These are phyloP conservation scores for Diplodia intermedia DNA, from an alignment of 2,329 filamentous ascomycete genomes.

Conservation along the genomic window DNA sequence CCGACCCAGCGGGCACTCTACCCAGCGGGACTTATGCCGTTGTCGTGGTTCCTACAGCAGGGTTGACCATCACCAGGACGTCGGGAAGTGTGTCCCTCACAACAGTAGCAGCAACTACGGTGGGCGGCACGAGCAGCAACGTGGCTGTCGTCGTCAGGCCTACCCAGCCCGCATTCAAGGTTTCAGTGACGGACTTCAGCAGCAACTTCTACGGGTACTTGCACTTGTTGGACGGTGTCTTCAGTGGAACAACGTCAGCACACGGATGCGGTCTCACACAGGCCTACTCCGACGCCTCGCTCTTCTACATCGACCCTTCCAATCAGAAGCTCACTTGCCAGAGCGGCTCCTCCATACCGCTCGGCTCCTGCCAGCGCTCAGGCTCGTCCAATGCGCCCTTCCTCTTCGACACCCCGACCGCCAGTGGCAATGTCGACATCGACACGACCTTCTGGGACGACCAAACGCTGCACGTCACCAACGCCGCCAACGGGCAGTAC, in stretches of 20 bases:
- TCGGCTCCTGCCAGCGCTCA: neutral
- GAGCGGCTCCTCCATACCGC: neutral
- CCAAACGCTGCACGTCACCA: neutral
- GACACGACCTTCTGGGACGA: slow-evolving; percentile 5
- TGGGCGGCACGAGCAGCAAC: neutral
- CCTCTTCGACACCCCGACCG: neutral
- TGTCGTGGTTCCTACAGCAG: neutral
- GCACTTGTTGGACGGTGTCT: neutral
- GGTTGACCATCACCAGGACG: neutral
- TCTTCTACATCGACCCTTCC: neutral
- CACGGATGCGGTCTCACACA: neutral
- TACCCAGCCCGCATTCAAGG: neutral
- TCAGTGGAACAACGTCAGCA: neutral
- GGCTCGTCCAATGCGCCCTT: neutral
- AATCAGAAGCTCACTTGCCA: neutral
- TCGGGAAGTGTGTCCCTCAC: neutral
- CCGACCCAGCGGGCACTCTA: neutral
- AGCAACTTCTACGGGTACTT: slow-evolving; percentile 11
- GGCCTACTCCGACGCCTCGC: neutral
- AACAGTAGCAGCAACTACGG: neutral
- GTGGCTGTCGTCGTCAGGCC: neutral
- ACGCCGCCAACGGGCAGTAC: neutral
- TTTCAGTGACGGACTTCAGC: slow-evolving; percentile 3
- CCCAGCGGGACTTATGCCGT: neutral
- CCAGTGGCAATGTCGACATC: neutral